Conservation (phyloP, 2,329 filamentous ascomycete genomes). For the Ophiostoma montium region DNA sequence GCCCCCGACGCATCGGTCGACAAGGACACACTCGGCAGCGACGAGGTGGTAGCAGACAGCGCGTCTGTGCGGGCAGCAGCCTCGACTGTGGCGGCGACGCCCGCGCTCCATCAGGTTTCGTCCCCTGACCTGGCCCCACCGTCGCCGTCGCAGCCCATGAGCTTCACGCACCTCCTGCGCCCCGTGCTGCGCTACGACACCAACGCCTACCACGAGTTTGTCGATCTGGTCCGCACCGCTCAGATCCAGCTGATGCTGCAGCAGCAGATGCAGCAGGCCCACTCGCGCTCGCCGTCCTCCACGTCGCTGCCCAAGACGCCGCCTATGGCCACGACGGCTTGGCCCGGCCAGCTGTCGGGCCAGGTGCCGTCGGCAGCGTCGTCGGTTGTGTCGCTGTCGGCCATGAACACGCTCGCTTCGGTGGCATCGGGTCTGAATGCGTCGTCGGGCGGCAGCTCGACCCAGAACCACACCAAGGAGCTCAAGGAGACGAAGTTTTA, state of each 20-base stretch:
- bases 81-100: not conserved
- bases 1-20: not conserved
- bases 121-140: conserved; percentile 12
- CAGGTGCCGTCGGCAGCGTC: not conserved
- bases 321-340: conserved; percentile 42
- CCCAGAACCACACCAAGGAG: conserved; percentile 25
- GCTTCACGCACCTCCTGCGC: conserved; percentile 70
- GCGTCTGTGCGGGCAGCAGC: not conserved
- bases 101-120: not conserved
- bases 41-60: conserved; percentile 5
- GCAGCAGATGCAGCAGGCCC: conserved; percentile 27
- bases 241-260: conserved; percentile 11
- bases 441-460: conserved; percentile 12
- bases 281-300: conserved; percentile 51
- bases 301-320: conserved; percentile 13
- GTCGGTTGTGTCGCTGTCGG: not conserved
- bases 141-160: conserved; percentile 45
- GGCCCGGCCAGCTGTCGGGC: not conserved
- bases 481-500: conserved; percentile 90
- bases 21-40: not conserved
- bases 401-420: conserved; percentile 16
- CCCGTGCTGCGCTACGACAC: conserved; percentile 75
- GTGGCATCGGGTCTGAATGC: conserved; percentile 31
- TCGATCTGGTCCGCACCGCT: conserved; percentile 56
- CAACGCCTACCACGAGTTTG: conserved; percentile 71